These are phyloP conservation scores for Schizopora paradoxa DNA, from an alignment of 1,284 basidiomycete species.

Conservation along the genomic window DNA sequence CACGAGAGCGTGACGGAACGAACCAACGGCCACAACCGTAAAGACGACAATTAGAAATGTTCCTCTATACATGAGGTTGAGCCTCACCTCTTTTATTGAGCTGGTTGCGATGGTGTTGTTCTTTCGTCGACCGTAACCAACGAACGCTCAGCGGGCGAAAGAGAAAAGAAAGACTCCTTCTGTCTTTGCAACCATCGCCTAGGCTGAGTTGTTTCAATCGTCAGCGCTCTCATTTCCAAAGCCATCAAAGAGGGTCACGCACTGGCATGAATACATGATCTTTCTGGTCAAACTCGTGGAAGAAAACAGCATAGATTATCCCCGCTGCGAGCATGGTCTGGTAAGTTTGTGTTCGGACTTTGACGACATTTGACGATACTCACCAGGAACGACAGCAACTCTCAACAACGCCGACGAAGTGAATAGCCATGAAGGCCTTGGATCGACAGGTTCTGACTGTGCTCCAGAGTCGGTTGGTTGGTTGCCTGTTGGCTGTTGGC, in stretches of 20 bases:
- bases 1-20: too few species aligned
- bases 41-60: too few species aligned
- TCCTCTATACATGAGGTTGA: too few species aligned
- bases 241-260: constrained; percentile 24
- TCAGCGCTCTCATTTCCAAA: background rate
- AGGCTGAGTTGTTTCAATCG: constrained; percentile 29
- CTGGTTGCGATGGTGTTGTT: too few species aligned
- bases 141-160: constrained; percentile 44
- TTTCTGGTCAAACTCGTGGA: constrained; percentile 60
- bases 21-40: too few species aligned
- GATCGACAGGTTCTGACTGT: background rate
- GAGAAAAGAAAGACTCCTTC: constrained; percentile 39
- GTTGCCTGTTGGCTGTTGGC: too few species aligned
- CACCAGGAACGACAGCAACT: constrained; percentile 3
- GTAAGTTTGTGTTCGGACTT: too few species aligned
- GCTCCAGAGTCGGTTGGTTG: too few species aligned
- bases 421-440: constrained; percentile 9
- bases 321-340: too few species aligned
- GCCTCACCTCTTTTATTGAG: too few species aligned
- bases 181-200: constrained; percentile 41
- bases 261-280: constrained; percentile 70
- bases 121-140: constrained; percentile 16
- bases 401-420: constrained; percentile 1
- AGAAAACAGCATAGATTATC: constrained; percentile 52
- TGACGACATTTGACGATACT: background rate